phyloP scores from a whole-genome alignment of 352 stramenopile genomes.

The Thraustotheca clavata region DNA sequence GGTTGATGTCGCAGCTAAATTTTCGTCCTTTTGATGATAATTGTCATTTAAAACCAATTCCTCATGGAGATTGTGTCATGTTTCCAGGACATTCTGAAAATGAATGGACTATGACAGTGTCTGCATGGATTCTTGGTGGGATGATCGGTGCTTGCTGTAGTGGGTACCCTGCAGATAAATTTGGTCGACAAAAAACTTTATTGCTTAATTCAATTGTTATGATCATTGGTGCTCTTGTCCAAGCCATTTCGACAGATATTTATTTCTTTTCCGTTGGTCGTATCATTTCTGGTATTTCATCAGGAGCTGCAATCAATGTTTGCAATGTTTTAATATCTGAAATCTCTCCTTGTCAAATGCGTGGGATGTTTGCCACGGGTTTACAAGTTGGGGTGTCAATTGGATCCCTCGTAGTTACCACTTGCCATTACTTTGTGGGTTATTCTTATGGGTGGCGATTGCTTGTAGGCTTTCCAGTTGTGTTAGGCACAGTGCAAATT shows the following conservation, averaged over 20 bases:
- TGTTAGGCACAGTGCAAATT: conserved; percentile 39
- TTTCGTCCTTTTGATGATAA: conserved; percentile 43
- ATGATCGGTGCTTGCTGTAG: conserved; percentile 31
- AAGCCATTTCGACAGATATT: conserved; percentile 26
- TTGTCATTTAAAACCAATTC: conserved; percentile 33
- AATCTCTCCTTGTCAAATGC: conserved; percentile 31
- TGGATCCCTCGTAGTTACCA: conserved; percentile 35
- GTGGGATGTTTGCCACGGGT: conserved; percentile 19
- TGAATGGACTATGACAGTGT: conserved; percentile 35
- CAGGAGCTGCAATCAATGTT: conserved; percentile 33
- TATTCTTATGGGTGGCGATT: conserved; percentile 25
- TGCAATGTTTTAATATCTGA: conserved; percentile 33
- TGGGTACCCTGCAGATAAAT: conserved; percentile 27
- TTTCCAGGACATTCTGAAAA: conserved; percentile 30
- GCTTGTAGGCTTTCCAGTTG: conserved; percentile 39
- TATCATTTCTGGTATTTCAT: conserved; percentile 32
- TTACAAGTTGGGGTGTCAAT: conserved; percentile 33
- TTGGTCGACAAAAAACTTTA: conserved; percentile 29
- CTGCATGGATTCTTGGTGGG: conserved; percentile 36
- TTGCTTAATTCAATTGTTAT: conserved; percentile 32
- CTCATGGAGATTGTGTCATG: conserved; percentile 31
- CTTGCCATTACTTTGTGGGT: conserved; percentile 28
- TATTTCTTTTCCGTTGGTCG: conserved; percentile 32
- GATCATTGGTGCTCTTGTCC: conserved; percentile 27
- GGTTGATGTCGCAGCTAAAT: conserved; percentile 60